phyloP scores from a whole-genome alignment of 176 grass and related monocot genomes.

The Phyllostachys edulis region DNA sequence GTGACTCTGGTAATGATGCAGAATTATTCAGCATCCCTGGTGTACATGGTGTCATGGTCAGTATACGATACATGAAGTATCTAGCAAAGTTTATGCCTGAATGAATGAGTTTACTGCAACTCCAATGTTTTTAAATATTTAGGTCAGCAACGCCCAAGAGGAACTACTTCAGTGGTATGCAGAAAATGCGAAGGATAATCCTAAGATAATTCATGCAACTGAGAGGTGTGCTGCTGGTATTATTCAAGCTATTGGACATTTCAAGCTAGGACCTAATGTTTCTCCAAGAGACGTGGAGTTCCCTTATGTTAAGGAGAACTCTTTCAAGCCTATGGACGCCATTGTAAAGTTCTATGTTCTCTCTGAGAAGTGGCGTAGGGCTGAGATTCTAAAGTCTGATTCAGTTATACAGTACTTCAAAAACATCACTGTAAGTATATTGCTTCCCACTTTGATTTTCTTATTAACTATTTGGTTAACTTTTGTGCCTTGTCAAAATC shows the following conservation, averaged over 20 bases:
- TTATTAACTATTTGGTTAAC: not conserved
- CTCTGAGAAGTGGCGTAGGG: conserved; percentile 76
- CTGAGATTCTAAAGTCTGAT: conserved; percentile 61
- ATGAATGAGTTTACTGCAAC: conserved; percentile 18
- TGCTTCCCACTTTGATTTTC: conserved; percentile 5
- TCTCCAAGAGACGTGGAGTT: conserved; percentile 71
- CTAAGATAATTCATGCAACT: conserved; percentile 70
- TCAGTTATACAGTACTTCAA: conserved; percentile 51
- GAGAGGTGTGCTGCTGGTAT: conserved; percentile 82
- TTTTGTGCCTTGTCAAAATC: not conserved
- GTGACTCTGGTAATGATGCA: conserved; percentile 86
- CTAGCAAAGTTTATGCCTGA: conserved; percentile 8
- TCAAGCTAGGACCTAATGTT: conserved; percentile 63
- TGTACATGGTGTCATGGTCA: conserved; percentile 88
- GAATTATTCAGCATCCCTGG: conserved; percentile 81
- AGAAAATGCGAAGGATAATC: conserved; percentile 61
- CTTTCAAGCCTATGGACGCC: conserved; percentile 43
- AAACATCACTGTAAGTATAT: conserved; percentile 57
- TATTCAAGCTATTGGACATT: conserved; percentile 77
- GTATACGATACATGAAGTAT: conserved; percentile 23
- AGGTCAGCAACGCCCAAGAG: conserved; percentile 83
- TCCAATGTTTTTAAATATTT: conserved; percentile 34
- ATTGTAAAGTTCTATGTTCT: conserved; percentile 74
- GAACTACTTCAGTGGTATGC: conserved; percentile 75
- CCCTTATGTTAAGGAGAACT: conserved; percentile 49